phyloP scores from a whole-genome alignment of 345 rosid genomes.

The Pseudoturritis turrita region DNA sequence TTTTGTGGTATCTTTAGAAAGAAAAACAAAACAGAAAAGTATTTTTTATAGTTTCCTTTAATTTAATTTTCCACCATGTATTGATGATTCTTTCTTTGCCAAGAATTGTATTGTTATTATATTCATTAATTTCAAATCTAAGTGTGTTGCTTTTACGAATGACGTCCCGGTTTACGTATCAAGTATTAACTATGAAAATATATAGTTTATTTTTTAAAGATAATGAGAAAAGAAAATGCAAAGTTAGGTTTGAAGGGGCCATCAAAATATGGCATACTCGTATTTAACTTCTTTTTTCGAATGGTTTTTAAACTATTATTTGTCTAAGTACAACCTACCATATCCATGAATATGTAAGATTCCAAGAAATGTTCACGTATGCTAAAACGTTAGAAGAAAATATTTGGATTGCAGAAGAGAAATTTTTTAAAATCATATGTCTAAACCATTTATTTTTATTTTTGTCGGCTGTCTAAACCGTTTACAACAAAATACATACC shows the following conservation, averaged over 20 bases:
- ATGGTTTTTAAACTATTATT: background rate
- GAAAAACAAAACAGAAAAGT: background rate
- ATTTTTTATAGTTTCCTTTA: background rate
- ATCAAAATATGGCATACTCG: constrained; percentile 16
- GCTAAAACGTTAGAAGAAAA: too few species aligned
- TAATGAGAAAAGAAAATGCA: background rate
- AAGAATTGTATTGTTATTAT: background rate
- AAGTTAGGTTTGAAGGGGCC: constrained; percentile 30
- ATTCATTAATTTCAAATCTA: background rate
- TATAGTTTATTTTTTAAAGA: background rate
- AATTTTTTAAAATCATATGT: too few species aligned
- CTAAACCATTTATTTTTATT: too few species aligned
- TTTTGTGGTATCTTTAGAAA: background rate
- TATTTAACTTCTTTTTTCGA: background rate
- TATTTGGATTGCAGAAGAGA: too few species aligned
- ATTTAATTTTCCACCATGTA: constrained; percentile 15
- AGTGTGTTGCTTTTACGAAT: constrained; percentile 21
- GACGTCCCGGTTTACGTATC: constrained; percentile 32
- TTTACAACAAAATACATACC: too few species aligned
- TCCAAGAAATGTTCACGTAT: too few species aligned
- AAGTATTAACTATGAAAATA: constrained; percentile 4
- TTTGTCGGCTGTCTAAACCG: too few species aligned
- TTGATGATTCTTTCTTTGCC: constrained; percentile 10
- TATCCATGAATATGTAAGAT: too few species aligned
- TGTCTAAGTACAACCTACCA: background rate